Percentiles rank a stretch among this genome's conserved stretches.
phyloP scores from a whole-genome alignment of 176 grass and related monocot species.

The Saccharum officinarum region DNA sequence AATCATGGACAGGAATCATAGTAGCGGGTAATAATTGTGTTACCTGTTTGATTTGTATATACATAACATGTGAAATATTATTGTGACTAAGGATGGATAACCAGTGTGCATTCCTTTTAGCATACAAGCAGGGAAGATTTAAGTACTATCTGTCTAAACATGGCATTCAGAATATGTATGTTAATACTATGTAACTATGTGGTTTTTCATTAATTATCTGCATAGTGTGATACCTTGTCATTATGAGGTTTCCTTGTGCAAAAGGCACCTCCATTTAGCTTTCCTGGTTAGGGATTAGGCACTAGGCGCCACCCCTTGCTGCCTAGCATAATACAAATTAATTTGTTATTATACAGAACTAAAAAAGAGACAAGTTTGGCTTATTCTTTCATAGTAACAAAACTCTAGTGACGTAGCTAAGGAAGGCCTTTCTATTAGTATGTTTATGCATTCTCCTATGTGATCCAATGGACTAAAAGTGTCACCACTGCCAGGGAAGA shows the following conservation, averaged over 20 bases:
- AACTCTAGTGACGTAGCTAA: not conserved
- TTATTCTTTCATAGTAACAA: not conserved
- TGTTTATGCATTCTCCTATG: not conserved
- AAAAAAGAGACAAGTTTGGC: not conserved
- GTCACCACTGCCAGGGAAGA: not conserved
- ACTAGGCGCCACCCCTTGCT: not conserved
- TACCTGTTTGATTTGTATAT: not conserved
- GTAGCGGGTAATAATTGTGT: not conserved
- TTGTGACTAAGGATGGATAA: not conserved
- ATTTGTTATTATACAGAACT: not conserved
- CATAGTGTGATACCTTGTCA: not conserved
- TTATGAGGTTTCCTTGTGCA: not conserved
- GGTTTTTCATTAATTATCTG: not conserved
- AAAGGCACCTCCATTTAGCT: not conserved
- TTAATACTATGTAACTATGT: not conserved
- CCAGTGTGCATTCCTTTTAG: not conserved
- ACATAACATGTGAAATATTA: not conserved
- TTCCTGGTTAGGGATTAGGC: not conserved
- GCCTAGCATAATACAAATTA: not conserved
- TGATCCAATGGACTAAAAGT: not conserved
- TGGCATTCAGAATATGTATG: not conserved
- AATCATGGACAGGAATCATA: not conserved
- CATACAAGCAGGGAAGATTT: constrained; percentile 6
- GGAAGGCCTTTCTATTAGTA: not conserved
- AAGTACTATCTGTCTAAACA: not conserved